These are phyloP conservation scores for Cunninghamia lanceolata DNA, from an alignment of 75 land plant species.

Conservation along the genomic window DNA sequence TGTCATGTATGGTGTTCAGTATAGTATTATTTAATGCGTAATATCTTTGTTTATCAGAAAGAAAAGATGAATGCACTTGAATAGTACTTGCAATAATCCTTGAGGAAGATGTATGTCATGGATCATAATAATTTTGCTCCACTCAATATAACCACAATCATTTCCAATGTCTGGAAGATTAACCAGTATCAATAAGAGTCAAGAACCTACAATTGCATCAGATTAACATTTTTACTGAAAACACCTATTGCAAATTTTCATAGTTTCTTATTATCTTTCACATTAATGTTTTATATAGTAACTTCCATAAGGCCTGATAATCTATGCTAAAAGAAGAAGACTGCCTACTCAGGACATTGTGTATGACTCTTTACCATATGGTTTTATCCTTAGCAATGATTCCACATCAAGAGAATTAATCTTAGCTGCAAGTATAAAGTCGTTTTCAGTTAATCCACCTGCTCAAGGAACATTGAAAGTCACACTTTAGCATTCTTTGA, in stretches of 20 bases:
- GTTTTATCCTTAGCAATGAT: conserved; percentile 61
- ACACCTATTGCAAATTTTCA: neutral
- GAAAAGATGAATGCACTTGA: neutral
- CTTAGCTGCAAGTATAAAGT: conserved; percentile 98
- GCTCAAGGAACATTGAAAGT: conserved; percentile 15
- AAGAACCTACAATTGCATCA: neutral
- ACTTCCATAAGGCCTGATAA: neutral
- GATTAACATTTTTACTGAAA: neutral
- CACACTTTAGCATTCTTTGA: neutral
- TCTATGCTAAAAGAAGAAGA: neutral
- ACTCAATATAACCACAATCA: neutral
- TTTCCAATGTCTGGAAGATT: neutral
- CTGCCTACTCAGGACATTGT: neutral
- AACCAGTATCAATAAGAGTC: neutral
- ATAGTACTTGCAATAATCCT: neutral
- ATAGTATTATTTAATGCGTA: no score
- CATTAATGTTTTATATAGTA: neutral
- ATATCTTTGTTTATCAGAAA: no score
- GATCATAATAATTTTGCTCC: neutral
- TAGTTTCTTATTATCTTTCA: neutral
- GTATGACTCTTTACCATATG: neutral
- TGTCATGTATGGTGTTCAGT: no score
- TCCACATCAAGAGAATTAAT: conserved; percentile 62
- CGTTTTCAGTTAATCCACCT: conserved; percentile 99
- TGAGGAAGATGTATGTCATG: neutral